Evolutionary conservation across 2,329 filamentous ascomycete genomes (phyloP), one percentile per base, ranked within the genome.

Genomic region (Fusarium luffae): DNA sequence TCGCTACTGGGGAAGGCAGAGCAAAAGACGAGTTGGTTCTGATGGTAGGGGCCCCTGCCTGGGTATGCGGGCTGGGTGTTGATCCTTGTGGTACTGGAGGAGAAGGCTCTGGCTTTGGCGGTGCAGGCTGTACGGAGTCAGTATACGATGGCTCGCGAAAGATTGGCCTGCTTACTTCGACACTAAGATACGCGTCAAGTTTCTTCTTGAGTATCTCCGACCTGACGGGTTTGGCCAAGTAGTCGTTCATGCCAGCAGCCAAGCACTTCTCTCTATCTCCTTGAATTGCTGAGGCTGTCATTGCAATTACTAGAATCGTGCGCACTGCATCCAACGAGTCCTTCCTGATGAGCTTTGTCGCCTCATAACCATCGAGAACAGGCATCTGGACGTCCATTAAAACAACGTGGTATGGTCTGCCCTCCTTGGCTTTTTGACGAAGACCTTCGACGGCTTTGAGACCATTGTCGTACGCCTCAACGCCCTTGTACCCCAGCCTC

Each of bases 301-400:
- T 98, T 57, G 95, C 95, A 73, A 98, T 98, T 50, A 98, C 92
- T n/a, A 98, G 84, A 2, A 97, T 89, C 69, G 93, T 90, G 54
- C 93, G 87, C 13, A 98, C 93, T 10, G 88, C 87, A 37, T 93
- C 90, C 62, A 93, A 87, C 0, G 88, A 79, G 78, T 98, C 94
- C 71, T 89, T 88, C 12, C 94, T 90, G 46, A 98, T 89, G 61
- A 93, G 86, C 70, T 92, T 91, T 1, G 94, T 98, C 2, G 94
- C 94, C 79, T 97, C 92, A 77, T 97, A 97, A 8, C 94, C 94
- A 77, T 98, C 94, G 11, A 97, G 87, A 5, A 97, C 89, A 0
- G 94, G 94, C 94, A 98, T 98, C 80, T 97, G 94, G 5, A 97
- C 93, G 77, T 98, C 94, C 94, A 98, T 98, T 46, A 98, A 86